Percentiles rank a stretch among this genome's conserved stretches.
These are phyloP conservation scores for Salix arbutifolia DNA, from an alignment of 345 rosid species.

Conservation along the genomic window DNA sequence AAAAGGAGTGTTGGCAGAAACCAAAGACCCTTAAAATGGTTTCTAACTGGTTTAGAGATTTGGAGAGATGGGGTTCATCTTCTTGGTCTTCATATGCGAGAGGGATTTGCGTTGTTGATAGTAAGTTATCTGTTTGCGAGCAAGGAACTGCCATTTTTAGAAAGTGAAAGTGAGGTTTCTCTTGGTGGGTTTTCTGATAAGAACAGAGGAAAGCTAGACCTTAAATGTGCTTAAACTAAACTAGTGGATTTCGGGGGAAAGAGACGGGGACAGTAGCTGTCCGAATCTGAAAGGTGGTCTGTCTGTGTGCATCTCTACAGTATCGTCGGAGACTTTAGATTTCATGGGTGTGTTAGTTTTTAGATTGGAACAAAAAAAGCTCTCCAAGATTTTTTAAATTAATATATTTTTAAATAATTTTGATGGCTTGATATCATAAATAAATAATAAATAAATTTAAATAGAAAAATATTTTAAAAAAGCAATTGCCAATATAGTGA, in stretches of 20 bases:
- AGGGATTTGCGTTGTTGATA: neutral
- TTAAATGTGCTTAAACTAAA: neutral
- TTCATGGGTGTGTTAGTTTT: too few relatives aligned
- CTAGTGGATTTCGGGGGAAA: neutral
- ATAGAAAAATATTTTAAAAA: too few relatives aligned
- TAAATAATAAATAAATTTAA: too few relatives aligned
- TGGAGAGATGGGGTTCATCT: constrained; percentile 19
- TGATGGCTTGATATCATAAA: too few relatives aligned
- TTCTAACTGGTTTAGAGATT: constrained; percentile 26
- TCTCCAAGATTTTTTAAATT: too few relatives aligned
- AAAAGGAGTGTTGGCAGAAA: constrained; percentile 29
- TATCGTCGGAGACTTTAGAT: too few relatives aligned
- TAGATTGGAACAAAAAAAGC: too few relatives aligned
- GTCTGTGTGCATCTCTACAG: neutral
- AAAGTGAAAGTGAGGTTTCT: neutral
- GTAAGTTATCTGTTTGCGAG: neutral
- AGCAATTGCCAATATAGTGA: too few relatives aligned
- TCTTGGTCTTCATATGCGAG: neutral
- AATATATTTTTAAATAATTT: too few relatives aligned
- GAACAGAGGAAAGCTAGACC: neutral
- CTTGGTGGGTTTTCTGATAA: neutral
- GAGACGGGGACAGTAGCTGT: neutral
- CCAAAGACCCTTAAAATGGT: constrained; percentile 30
- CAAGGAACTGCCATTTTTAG: neutral
- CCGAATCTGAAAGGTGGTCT: neutral